Conservation (phyloP, 2,329 filamentous ascomycete genomes). For the Epichloe baconii region DNA sequence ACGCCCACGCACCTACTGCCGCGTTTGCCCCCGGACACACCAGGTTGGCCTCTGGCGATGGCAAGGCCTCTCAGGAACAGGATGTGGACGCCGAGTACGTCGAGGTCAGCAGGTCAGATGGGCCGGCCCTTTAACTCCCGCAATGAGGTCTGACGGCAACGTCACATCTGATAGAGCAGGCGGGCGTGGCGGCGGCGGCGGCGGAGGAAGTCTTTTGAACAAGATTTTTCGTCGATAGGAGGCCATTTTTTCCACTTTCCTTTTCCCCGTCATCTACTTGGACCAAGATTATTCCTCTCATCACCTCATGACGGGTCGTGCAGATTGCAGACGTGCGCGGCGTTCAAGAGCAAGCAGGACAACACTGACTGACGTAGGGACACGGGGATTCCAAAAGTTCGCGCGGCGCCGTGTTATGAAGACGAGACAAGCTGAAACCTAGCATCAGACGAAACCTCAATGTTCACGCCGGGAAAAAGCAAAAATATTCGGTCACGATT, state of each 20-base stretch:
- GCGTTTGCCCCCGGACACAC: conserved; percentile 16
- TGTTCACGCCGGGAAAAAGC: no score
- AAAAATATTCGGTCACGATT: no score
- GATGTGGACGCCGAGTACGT: conserved; percentile 23
- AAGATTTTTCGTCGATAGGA: conserved; percentile 22
- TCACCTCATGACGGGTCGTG: no score
- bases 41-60: conserved; percentile 15
- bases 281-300: not conserved
- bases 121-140: conserved; percentile 1
- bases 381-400: no score
- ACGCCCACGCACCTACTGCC: conserved; percentile 6
- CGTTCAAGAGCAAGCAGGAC: no score
- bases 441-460: no score
- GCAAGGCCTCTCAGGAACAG: conserved; percentile 12
- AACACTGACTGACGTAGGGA: no score
- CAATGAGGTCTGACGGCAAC: conserved; percentile 3
- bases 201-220: conserved; percentile 17
- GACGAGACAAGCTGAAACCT: no score
- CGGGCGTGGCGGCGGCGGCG: conserved; percentile 17
- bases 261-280: not conserved
- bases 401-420: no score
- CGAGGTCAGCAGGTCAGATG: conserved; percentile 18
- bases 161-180: conserved; percentile 10
- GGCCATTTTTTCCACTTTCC: no score
- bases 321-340: no score